Base-by-base conservation (phyloP, 768 basidiomycete species). In the Rhodosporidiobolus odoratus region DNA sequence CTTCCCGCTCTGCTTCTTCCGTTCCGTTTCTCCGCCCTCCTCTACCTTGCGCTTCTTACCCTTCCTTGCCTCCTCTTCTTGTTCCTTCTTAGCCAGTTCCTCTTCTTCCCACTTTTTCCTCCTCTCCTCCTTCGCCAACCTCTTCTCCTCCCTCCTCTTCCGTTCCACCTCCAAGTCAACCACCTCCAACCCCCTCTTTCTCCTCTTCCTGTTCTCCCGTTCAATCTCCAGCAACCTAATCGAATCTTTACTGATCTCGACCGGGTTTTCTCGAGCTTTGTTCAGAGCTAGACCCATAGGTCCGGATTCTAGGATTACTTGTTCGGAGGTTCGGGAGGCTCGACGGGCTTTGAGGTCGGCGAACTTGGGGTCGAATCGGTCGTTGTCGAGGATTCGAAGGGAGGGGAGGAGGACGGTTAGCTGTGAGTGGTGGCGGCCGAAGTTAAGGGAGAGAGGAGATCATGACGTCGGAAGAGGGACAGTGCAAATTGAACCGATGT, bases 351-450 rank as follows among this genome's bases (percentile, higher is more conserved):
- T 76, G 16, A 75, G 66, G 38, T 73, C 74, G 47, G 65, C 54
- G 60, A 53, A 59, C 30, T 75, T 73, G 40, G 71, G 58, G 58
- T 76, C 76, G 69, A 75, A 75, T 32, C 76, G 76, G 34, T 58
- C 37, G 61, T 66, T 71, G 59, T 76, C 74, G 63, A 76, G 70
- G 61, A 75, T 76, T 19, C 76, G 71, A 15, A 76, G 71, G 1
- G 52, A 38, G 23, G 76, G 76, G 35, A 76, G 70, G 40, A 72
- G 62, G 62, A 72, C 67, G 19, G 61, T 71, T 34, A 76, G 54
- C 74, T 75, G 41, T 43, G 19, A 6, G 27, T 30, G n/a, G 27
- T n/a, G 7, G 35, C 54, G 12, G 38, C 13, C 25, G 37, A 13
- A 10, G 15, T 15, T 6, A 1, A 5, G 32, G 21, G 30, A 25